Evolutionary conservation across 192 early-diverging fungal genomes (phyloP), one percentile per base, ranked within the genome.

Genomic region (Entrophospora sp.): DNA sequence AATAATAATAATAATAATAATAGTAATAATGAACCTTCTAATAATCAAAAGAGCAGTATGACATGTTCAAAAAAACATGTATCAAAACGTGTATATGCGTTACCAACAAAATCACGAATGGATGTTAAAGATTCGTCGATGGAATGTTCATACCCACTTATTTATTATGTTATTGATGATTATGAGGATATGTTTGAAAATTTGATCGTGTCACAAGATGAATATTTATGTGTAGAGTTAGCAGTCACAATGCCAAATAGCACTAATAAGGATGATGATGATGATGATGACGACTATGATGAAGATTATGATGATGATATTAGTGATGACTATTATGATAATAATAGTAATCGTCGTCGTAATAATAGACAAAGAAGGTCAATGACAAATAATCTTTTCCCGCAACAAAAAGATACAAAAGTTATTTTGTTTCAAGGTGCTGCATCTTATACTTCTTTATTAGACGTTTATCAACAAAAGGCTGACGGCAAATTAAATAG

Each of bases 131-230:
- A 91, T 57, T 82, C 85, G 12, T 87, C 90, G 51, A 90, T 90
- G 77, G 93, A 96, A 70, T 89, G 87, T 69, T 93, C 91, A 14
- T 94, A 89, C 71, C 93, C 93, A 6, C 72, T 89, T 67, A 90
- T 96, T 34, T 94, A 96, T 76, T 96, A 94, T 76, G 89, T 90
- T 32, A 86, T 93, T 56, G 91, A 94, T 74, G 91, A 96, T 79
- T 96, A 86, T 74, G 91, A 96, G 68, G 90, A 89, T 57, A 81
- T 85, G 73, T 90, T 92, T 73, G 82, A 93, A 63, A 90, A 95
- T 75, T 79, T 95, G 69, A 83, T 90, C 66, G 87, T 95, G 38
- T 81, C 77, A 43, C 87, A 91, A 51, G 81, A 83, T 57, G 93
- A 95, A 77, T 93, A 92, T 70, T 80, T 95, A 34, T 95, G 93